Evolutionary conservation across 495 filamentous ascomycete species (phyloP).

Genomic region (Chaetomium fimeti): DNA sequence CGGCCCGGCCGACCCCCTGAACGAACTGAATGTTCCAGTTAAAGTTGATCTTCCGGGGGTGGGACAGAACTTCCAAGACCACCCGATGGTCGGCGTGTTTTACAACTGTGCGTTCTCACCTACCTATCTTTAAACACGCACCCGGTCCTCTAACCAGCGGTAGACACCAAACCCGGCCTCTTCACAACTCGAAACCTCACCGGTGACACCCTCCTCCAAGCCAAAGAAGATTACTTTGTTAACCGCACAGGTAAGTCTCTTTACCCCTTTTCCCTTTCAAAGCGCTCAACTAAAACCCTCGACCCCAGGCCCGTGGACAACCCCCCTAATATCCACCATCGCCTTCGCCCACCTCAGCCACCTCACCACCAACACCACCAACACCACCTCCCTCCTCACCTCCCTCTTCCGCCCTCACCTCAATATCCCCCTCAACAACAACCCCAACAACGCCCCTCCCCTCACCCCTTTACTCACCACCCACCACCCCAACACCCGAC

Average conservation of each 20-base stretch:
- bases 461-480: too few relatives aligned
- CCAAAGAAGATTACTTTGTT: constrained; percentile 34
- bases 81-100: constrained; percentile 54
- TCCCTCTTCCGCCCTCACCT: too few relatives aligned
- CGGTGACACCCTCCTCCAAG: constrained; percentile 29
- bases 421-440: too few relatives aligned
- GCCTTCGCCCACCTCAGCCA: constrained; percentile 24
- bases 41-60: constrained; percentile 58
- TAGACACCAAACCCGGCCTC: constrained; percentile 37
- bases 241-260: constrained; percentile 36
- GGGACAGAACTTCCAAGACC: constrained; percentile 64
- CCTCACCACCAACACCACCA: constrained; percentile 25
- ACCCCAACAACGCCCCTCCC: too few relatives aligned
- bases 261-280: not conserved
- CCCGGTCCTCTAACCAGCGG: not conserved
- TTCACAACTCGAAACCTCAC: constrained; percentile 40
- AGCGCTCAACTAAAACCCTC: not conserved
- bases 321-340: constrained; percentile 30
- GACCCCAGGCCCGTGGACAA: constrained; percentile 17
- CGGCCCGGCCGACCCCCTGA: constrained; percentile 51
- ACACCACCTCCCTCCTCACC: not conserved
- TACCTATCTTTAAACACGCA: not conserved
- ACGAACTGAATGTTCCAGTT: constrained; percentile 49
- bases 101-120: constrained; percentile 38
- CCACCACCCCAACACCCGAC: too few relatives aligned